A percentile compares a stretch with the other conserved stretches of the same genome.
These are phyloP conservation scores for Juglanconis juglandina DNA, from an alignment of 2,329 filamentous ascomycete genomes.

Conservation along the genomic window DNA sequence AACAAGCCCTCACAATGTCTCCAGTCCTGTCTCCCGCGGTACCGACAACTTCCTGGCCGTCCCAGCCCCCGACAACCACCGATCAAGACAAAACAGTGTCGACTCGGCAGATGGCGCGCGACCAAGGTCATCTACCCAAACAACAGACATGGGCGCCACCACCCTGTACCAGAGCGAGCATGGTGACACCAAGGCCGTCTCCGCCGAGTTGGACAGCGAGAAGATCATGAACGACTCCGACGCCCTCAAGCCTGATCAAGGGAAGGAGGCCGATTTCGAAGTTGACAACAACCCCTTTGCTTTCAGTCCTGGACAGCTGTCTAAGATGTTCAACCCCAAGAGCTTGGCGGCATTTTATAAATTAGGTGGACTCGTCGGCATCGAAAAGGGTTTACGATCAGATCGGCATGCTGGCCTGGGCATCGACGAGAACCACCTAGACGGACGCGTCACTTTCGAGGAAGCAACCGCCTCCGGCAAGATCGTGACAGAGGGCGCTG, in stretches of 20 bases:
- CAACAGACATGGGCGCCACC: constrained; percentile 57
- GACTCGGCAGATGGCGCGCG: constrained; percentile 63
- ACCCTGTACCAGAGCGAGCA: constrained; percentile 43
- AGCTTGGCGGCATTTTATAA: constrained; percentile 77
- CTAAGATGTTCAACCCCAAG: constrained; percentile 87
- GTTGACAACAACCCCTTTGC: constrained; percentile 67
- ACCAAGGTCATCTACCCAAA: constrained; percentile 56
- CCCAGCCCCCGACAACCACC: constrained; percentile 46
- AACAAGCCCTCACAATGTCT: constrained; percentile 70
- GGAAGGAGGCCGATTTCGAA: constrained; percentile 64
- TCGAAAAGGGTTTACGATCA: constrained; percentile 75
- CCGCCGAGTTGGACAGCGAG: constrained; percentile 41
- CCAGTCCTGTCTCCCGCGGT: constrained; percentile 49
- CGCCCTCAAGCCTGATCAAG: constrained; percentile 72
- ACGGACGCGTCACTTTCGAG: constrained; percentile 67
- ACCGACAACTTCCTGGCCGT: constrained; percentile 63
- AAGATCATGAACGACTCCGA: constrained; percentile 62
- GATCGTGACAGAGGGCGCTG: constrained; percentile 30
- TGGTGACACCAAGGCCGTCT: constrained; percentile 25
- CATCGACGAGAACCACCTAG: constrained; percentile 65
- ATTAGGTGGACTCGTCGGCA: constrained; percentile 70
- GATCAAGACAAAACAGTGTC: constrained; percentile 66
- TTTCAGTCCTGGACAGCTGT: constrained; percentile 74
- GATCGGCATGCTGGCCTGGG: constrained; percentile 73
- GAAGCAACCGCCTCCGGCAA: constrained; percentile 53